Percentiles rank a stretch among this genome's conserved stretches.
Evolutionary conservation across 345 rosid genomes (phyloP).

Genomic region (Sisymbrium altissimum): DNA sequence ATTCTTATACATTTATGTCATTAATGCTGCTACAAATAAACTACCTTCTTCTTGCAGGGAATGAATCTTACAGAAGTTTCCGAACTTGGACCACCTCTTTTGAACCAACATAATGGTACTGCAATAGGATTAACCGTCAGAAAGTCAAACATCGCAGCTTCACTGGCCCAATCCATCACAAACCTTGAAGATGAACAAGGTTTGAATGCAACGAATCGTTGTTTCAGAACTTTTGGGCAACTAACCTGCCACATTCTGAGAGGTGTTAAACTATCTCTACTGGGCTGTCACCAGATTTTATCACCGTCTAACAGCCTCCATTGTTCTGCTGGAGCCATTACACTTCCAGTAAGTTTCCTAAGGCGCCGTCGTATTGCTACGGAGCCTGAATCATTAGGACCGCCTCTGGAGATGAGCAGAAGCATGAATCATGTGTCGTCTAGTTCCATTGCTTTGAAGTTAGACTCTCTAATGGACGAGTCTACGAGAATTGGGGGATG

Average conservation of each 20-base stretch:
- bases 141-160: conserved; percentile 57
- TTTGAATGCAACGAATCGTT: conserved; percentile 32
- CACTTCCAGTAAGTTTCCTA: conserved; percentile 48
- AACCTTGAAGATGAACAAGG: conserved; percentile 32
- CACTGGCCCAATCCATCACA: conserved; percentile 63
- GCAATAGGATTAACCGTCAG: conserved; percentile 59
- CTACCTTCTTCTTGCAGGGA: conserved; percentile 38
- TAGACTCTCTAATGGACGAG: conserved; percentile 66
- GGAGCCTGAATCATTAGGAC: conserved; percentile 29
- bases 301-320: conserved; percentile 31
- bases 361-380: conserved; percentile 21
- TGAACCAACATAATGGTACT: conserved; percentile 55
- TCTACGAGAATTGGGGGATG: conserved; percentile 59
- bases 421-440: conserved; percentile 20
- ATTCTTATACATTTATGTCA: background rate
- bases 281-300: conserved; percentile 50
- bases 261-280: conserved; percentile 55
- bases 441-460: conserved; percentile 53
- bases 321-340: conserved; percentile 44
- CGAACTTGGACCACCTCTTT: conserved; percentile 60
- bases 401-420: conserved; percentile 20
- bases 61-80: conserved; percentile 61
- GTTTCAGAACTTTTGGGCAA: conserved; percentile 70
- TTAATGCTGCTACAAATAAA: conserved; percentile 1
- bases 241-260: conserved; percentile 55